These are phyloP conservation scores for Lactuca sativa DNA, from an alignment of 129 eudicot genomes.

Conservation along the genomic window DNA sequence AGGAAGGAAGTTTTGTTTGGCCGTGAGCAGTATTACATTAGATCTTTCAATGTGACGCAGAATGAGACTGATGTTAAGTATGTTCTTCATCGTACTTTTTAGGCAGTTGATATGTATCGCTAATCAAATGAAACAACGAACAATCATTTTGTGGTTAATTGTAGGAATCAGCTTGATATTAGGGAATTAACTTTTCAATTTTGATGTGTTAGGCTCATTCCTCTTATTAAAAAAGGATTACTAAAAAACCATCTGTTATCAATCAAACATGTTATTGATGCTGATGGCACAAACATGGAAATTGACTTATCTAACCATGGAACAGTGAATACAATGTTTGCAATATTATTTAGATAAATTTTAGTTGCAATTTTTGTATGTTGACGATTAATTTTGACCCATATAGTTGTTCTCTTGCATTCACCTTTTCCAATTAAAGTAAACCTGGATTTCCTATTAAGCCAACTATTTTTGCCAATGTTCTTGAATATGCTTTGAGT, in stretches of 20 bases:
- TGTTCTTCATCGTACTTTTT: constrained; percentile 21
- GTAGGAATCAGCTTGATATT: too few species aligned
- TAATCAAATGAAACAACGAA: neutral
- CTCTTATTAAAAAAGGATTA: too few species aligned
- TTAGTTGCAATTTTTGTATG: neutral
- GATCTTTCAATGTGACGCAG: constrained; percentile 86
- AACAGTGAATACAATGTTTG: constrained; percentile 93
- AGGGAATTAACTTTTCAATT: too few species aligned
- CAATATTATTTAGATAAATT: constrained; percentile 83
- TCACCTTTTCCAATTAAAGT: constrained; percentile 41
- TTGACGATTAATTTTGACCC: neutral
- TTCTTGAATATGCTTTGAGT: constrained; percentile 92
- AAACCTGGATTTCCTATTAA: constrained; percentile 98
- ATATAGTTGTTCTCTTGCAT: constrained; percentile 12
- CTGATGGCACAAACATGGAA: constrained; percentile 94
- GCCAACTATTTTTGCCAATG: constrained; percentile 93
- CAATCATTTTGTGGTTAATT: too few species aligned
- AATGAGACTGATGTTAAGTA: constrained; percentile 78
- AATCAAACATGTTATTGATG: constrained; percentile 59
- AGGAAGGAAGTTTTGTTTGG: constrained; percentile 80
- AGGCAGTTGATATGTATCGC: neutral
- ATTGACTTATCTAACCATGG: constrained; percentile 94
- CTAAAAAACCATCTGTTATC: neutral
- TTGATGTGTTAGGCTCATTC: too few species aligned
- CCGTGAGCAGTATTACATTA: constrained; percentile 81